Base-by-base conservation (phyloP, 441 rosid species). In the Aleurites moluccanus region DNA sequence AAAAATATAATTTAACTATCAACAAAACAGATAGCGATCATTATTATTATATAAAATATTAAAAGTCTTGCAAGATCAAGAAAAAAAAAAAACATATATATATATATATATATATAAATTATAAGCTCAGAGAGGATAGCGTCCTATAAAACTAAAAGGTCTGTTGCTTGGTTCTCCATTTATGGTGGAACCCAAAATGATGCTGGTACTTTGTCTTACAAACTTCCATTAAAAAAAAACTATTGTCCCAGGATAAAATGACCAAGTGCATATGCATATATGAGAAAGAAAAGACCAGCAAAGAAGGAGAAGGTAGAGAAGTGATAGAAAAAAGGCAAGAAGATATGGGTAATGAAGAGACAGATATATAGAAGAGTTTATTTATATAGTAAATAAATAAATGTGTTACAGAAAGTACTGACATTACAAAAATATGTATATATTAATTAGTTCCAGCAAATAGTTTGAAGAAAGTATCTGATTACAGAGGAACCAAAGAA, bases 61-160 rank as follows among this genome's bases (percentile, higher is more conserved):
- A 23, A 82, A 85, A 86, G 91, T 2, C 95, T 90, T 92, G 97
- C 91, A 92, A 92, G 95, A 63, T 89, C 93, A 92, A 92, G 95
- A 90, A 92, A 91, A 85, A 18, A 21, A 33, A 15, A 65, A 38
- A 52, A 1, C 4, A 10, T 0, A 28, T 6, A 52, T 16, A 35
- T 2, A 35, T 35, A 35, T 40, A 40, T 6, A 3, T 5, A 8
- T 40, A 40, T 40, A 44, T 53, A 18, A 1, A 16, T 1, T 0
- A 73, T 27, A 84, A 92, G 93, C 94, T 91, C 94, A 85, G 80
- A 6, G 0, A 76, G 83, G 91, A 88, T 85, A 92, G 83, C 85
- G 71, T 88, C 94, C 3, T 71, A 18, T 70, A 53, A 23, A 21
- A 0, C 2, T 67, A 42, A 8, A 38, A 8, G 18, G 16, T 50